phyloP scores from a whole-genome alignment of 1,284 basidiomycete genomes.

The Porogramme epimiltina region DNA sequence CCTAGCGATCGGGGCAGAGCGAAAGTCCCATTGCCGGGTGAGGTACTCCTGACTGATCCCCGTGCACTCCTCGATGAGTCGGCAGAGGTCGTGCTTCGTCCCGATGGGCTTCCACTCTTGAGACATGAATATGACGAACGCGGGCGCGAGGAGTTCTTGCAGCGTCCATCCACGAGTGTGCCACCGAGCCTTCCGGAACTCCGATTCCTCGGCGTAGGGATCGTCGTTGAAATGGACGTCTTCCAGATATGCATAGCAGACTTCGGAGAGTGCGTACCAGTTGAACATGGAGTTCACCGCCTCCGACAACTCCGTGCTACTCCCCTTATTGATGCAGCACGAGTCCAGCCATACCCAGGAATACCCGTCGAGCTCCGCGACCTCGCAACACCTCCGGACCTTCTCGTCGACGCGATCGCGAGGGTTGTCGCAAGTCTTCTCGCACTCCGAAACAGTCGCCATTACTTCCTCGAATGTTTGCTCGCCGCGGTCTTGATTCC shows the following conservation, averaged over 20 bases:
- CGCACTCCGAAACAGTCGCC: background rate
- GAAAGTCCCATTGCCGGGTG: too few relatives aligned
- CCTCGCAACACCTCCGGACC: conserved; percentile 2
- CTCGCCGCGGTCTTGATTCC: background rate
- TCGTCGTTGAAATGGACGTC: conserved; percentile 5
- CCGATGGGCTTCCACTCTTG: conserved; percentile 1
- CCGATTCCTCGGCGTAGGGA: background rate
- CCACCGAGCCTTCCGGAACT: background rate
- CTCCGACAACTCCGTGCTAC: conserved; percentile 12
- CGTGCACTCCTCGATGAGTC: too few relatives aligned
- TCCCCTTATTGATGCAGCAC: conserved; percentile 14
- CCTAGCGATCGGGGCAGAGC: too few relatives aligned
- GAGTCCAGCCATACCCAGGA: conserved; percentile 11
- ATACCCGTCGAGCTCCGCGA: conserved; percentile 4
- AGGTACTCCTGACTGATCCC: too few relatives aligned
- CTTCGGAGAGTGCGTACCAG: conserved; percentile 5
- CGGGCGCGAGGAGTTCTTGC: conserved; percentile 1
- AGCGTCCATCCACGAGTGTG: conserved; percentile 4
- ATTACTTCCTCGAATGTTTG: background rate
- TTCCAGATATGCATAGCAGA: conserved; percentile 9
- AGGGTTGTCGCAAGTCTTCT: background rate
- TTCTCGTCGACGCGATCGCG: conserved; percentile 5
- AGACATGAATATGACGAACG: background rate
- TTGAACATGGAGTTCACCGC: conserved; percentile 14
- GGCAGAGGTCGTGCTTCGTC: background rate